These are phyloP conservation scores for Russula lepida DNA, from an alignment of 768 basidiomycete genomes.

Conservation along the genomic window DNA sequence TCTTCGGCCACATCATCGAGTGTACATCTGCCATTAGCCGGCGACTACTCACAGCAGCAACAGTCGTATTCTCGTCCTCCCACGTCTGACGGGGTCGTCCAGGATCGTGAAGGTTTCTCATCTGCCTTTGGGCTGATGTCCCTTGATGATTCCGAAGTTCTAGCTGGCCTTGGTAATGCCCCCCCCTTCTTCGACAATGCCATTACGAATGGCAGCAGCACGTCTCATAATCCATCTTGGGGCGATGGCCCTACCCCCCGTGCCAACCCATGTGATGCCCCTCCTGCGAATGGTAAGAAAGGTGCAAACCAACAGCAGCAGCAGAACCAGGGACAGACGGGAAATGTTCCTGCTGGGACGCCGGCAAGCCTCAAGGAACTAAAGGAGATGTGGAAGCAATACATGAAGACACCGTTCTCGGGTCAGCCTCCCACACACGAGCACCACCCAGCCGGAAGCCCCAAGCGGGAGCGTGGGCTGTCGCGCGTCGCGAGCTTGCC, in stretches of 20 bases:
- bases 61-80: conserved; percentile 18
- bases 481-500: conserved; percentile 61
- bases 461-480: conserved; percentile 32
- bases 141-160: conserved; percentile 62
- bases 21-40: conserved; percentile 40
- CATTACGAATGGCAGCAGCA: conserved; percentile 1
- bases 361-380: conserved; percentile 37
- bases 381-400: conserved; percentile 67
- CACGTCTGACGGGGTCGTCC: conserved; percentile 16
- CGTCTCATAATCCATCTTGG: conserved; percentile 11
- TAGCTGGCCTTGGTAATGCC: conserved; percentile 52
- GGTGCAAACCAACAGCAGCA: conserved; percentile 23
- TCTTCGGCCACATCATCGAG: conserved; percentile 48
- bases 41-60: conserved; percentile 20
- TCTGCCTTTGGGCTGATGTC: conserved; percentile 67
- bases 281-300: conserved; percentile 20
- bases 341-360: conserved; percentile 31
- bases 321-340: conserved; percentile 23
- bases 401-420: conserved; percentile 57
- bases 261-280: conserved; percentile 12
- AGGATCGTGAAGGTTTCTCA: conserved; percentile 27
- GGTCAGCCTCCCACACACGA: conserved; percentile 24
- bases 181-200: conserved; percentile 49
- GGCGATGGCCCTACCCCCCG: conserved; percentile 19
- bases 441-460: conserved; percentile 17